These are phyloP conservation scores for Angomonas desouzai DNA, from an alignment of 208 protist species.

Conservation along the genomic window DNA sequence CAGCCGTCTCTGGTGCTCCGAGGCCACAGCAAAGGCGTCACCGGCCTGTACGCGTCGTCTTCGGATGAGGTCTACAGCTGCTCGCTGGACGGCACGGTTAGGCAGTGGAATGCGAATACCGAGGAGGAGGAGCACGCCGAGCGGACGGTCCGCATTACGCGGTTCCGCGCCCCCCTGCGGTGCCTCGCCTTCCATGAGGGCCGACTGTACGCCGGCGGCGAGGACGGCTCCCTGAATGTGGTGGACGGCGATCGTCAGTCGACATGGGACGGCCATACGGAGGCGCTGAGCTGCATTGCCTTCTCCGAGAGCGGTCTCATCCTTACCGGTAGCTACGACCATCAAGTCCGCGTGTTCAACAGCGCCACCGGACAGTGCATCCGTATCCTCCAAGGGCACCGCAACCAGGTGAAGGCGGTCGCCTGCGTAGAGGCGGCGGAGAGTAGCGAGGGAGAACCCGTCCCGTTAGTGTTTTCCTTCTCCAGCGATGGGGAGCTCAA, in stretches of 20 bases:
- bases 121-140: constrained; percentile 21
- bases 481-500: constrained; percentile 48
- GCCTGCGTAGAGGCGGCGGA: constrained; percentile 39
- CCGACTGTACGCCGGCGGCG: constrained; percentile 52
- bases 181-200: constrained; percentile 37
- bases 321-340: constrained; percentile 71
- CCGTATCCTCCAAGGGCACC: constrained; percentile 59
- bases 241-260: constrained; percentile 53
- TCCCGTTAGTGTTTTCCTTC: constrained; percentile 51
- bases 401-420: constrained; percentile 48
- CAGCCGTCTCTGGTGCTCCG: constrained; percentile 42
- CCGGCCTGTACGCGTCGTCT: constrained; percentile 38
- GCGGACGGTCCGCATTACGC: constrained; percentile 28
- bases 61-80: constrained; percentile 53
- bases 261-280: constrained; percentile 57
- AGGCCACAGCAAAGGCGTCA: constrained; percentile 62
- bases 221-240: constrained; percentile 59
- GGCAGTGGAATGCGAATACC: constrained; percentile 39
- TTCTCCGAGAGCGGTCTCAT: constrained; percentile 32
- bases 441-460: constrained; percentile 17
- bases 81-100: constrained; percentile 69
- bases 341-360: constrained; percentile 71
- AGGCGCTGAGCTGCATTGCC: constrained; percentile 56
- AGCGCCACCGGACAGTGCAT: constrained; percentile 44
- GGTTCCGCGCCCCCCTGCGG: constrained; percentile 39